Conservation (phyloP, 2,329 filamentous ascomycete species). For the Pseudonectria foliicola region DNA sequence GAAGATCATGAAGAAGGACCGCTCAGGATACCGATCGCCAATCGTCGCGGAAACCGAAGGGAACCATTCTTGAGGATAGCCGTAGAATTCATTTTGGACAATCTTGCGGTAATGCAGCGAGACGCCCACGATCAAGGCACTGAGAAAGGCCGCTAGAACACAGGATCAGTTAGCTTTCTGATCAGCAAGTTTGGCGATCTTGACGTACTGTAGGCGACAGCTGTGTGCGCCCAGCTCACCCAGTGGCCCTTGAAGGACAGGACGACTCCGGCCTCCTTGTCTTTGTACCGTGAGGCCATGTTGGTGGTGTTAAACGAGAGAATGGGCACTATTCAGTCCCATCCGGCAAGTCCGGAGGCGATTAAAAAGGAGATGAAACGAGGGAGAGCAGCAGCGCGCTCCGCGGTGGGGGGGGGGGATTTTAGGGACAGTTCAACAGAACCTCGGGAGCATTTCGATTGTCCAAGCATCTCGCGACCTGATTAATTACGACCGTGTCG, state of each 20-base stretch:
- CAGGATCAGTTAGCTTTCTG: constrained; percentile 12
- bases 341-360: constrained; percentile 26
- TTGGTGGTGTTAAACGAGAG: constrained; percentile 14
- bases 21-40: constrained; percentile 92
- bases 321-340: constrained; percentile 18
- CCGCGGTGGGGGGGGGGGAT: constrained; percentile 22
- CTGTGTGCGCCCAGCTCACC: constrained; percentile 84
- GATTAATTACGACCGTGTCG: constrained; percentile 8
- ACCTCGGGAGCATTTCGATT: constrained; percentile 21
- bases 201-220: constrained; percentile 67
- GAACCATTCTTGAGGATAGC: constrained; percentile 93
- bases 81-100: constrained; percentile 93
- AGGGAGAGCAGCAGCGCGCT: constrained; percentile 8
- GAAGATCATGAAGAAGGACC: constrained; percentile 94
- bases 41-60: constrained; percentile 95
- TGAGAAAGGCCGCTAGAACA: constrained; percentile 69
- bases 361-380: constrained; percentile 9
- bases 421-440: constrained; percentile 13
- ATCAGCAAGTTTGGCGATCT: constrained; percentile 1
- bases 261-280: constrained; percentile 55
- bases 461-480: constrained; percentile 18
- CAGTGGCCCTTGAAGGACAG: constrained; percentile 74
- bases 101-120: constrained; percentile 93
- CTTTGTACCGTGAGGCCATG: constrained; percentile 49
- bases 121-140: constrained; percentile 74